phyloP scores from a whole-genome alignment of 352 stramenopile genomes.

The Pythium oligandrum region DNA sequence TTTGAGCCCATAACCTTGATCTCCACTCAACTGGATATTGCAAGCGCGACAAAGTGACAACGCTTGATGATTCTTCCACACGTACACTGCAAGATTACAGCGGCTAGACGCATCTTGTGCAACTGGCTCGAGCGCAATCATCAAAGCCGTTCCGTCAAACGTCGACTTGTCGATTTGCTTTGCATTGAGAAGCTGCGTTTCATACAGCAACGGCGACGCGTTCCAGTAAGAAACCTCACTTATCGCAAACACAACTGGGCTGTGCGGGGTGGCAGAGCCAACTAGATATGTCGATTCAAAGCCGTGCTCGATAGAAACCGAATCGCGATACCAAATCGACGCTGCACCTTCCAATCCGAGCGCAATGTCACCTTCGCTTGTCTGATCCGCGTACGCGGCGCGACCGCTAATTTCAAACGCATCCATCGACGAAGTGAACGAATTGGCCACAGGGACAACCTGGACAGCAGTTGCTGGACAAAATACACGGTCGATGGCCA shows the following conservation, averaged over 20 bases:
- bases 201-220: constrained; percentile 40
- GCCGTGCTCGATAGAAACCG: constrained; percentile 30
- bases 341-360: constrained; percentile 15
- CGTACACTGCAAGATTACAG: constrained; percentile 16
- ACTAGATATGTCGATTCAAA: constrained; percentile 51
- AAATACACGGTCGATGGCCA: constrained; percentile 2
- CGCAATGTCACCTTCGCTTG: neutral
- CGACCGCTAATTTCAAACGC: constrained; percentile 18
- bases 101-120: no score
- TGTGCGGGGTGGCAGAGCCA: constrained; percentile 12
- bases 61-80: constrained; percentile 19
- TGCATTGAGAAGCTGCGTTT: constrained; percentile 9
- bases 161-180: neutral
- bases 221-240: constrained; percentile 72
- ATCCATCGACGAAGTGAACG: constrained; percentile 13
- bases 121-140: neutral
- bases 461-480: constrained; percentile 7
- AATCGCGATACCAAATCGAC: constrained; percentile 42
- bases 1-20: constrained; percentile 4
- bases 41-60: constrained; percentile 13
- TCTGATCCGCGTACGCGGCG: constrained; percentile 2
- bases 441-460: constrained; percentile 12
- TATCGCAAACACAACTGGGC: constrained; percentile 46
- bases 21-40: constrained; percentile 2
- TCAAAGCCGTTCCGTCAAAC: constrained; percentile 7